phyloP scores from a whole-genome alignment of 2,329 filamentous ascomycete genomes.

The Fusarium coffeatum region DNA sequence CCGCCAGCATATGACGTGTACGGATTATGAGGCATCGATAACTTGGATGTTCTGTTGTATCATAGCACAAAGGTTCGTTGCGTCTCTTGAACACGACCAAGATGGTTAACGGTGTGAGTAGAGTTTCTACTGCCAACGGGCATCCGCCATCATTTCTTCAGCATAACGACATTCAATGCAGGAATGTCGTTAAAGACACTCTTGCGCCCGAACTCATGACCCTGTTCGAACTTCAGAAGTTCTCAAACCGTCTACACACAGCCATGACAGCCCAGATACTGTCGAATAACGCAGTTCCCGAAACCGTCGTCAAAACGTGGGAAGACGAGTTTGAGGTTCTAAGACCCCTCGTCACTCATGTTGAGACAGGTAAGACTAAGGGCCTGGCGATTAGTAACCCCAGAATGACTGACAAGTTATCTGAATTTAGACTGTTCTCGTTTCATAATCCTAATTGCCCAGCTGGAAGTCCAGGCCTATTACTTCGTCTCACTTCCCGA shows the following conservation, averaged over 20 bases:
- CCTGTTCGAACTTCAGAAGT: conserved; percentile 62
- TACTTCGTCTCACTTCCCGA: conserved; percentile 62
- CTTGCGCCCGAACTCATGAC: conserved; percentile 58
- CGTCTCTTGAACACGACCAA: background rate
- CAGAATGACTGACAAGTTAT: background rate
- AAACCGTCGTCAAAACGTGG: conserved; percentile 60
- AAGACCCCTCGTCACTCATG: conserved; percentile 58
- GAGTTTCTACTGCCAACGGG: conserved; percentile 57
- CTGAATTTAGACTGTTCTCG: conserved; percentile 56
- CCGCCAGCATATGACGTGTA: conserved; percentile 57
- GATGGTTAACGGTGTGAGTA: conserved; percentile 18
- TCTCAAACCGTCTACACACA: conserved; percentile 61
- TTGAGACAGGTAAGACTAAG: conserved; percentile 56
- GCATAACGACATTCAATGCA: conserved; percentile 59
- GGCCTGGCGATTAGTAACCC: background rate
- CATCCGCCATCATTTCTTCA: conserved; percentile 63
- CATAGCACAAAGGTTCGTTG: conserved; percentile 59
- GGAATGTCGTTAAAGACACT: conserved; percentile 52
- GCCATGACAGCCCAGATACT: conserved; percentile 61
- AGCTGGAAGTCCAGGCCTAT: conserved; percentile 65
- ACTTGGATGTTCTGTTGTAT: conserved; percentile 67
- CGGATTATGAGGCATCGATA: conserved; percentile 63
- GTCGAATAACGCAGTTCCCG: conserved; percentile 59
- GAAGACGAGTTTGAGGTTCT: conserved; percentile 65
- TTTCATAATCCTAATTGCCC: conserved; percentile 61